Base-by-base conservation (phyloP, 768 basidiomycete genomes). In the Lentinus brumalis region DNA sequence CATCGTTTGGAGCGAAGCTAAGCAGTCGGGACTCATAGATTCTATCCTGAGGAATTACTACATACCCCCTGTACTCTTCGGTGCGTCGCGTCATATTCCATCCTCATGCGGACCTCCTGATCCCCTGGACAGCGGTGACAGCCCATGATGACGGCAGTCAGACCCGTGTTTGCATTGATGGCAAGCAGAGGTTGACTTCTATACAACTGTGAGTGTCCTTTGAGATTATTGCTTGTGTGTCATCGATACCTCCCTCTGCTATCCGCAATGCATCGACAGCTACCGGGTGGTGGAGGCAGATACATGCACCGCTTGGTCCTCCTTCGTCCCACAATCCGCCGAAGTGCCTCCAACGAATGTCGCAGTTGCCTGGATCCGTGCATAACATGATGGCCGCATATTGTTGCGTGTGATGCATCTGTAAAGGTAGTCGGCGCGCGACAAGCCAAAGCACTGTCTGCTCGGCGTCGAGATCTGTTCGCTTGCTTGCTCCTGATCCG, bases 121-220 rank as follows among this genome's bases (percentile, higher is more conserved):
- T 38, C n/a, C 16, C 30, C 38, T 32, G 16, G 32, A 3, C 49
- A 85, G 82, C 79, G 39, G 78, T 81, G 5, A 73, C 70, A 0
- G 53, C 61, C 3, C 66, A 71, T 16, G 72, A 77, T 3, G 78
- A 84, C 38, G 81, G 79, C 4, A 70, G 68, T 7, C 82, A 83
- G 62, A 66, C 67, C 18, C 78, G 82, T 21, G 77, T 78, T 0
- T 89, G 87, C 61, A 87, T 88, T 14, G 89, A 89, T 62, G 88
- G 88, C n/a, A 89, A 89, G 68, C 88, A 89, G 63, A 78, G 88
- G 35, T 69, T 89, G 61, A 88, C 88, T 0, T 88, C 88, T 0
- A 83, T 89, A 30, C 77, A 79, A 62, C 78, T 80, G 87, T 88
- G 40, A 57, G 57, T 56, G 21, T 45, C 21, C 10, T 47, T 45